These are phyloP conservation scores for Entoloma clypeatum DNA, from an alignment of 1,284 basidiomycete species.

Conservation along the genomic window DNA sequence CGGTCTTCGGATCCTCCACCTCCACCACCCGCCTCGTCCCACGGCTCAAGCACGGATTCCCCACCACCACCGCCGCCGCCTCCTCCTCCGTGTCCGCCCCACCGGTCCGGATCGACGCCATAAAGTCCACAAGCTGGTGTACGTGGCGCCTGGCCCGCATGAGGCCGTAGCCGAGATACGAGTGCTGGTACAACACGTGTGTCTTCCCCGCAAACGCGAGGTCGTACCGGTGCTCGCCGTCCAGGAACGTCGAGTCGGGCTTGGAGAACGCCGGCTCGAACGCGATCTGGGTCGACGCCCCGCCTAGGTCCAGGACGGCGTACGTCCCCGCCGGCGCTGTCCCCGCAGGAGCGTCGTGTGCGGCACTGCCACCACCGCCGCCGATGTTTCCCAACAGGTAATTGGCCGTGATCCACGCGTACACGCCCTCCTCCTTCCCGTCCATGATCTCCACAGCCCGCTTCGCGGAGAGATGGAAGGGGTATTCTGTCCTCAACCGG, in stretches of 20 bases:
- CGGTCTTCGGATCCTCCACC: constrained; percentile 59
- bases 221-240: constrained; percentile 94
- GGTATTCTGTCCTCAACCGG: constrained; percentile 64
- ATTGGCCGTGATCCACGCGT: constrained; percentile 98
- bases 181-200: constrained; percentile 88
- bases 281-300: constrained; percentile 97
- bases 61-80: constrained; percentile 22
- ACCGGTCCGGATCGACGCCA: constrained; percentile 47
- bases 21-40: constrained; percentile 65
- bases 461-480: constrained; percentile 66
- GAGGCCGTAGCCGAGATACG: constrained; percentile 93
- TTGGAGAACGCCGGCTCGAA: constrained; percentile 79
- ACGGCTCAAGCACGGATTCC: constrained; percentile 80
- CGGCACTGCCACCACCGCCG: no score
- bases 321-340: constrained; percentile 44
- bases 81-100: constrained; percentile 19
- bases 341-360: constrained; percentile 37
- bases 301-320: constrained; percentile 94
- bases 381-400: constrained; percentile 81
- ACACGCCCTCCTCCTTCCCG: constrained; percentile 94
- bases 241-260: constrained; percentile 52
- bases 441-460: constrained; percentile 89
- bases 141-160: constrained; percentile 87
- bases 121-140: constrained; percentile 88
- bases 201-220: constrained; percentile 71